Conservation (phyloP, 345 rosid genomes). For the Lagerstroemia speciosa region DNA sequence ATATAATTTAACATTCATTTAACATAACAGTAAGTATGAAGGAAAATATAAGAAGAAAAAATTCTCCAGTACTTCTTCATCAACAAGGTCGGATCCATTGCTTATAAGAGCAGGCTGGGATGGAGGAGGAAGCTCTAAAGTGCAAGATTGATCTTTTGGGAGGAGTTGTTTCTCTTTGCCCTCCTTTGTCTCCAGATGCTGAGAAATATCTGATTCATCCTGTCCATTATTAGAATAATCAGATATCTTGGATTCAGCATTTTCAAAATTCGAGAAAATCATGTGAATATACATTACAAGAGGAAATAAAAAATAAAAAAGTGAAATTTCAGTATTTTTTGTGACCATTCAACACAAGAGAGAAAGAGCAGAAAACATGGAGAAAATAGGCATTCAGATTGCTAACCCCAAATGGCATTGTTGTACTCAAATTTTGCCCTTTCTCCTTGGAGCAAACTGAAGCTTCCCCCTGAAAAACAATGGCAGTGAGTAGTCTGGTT, state of each 20-base stretch:
- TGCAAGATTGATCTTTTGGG: not conserved
- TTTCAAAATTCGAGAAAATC: too few species aligned
- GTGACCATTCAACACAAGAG: too few species aligned
- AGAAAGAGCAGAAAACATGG: too few species aligned
- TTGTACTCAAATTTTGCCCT: too few species aligned
- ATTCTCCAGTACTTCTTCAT: conserved; percentile 20
- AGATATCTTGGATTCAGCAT: not conserved
- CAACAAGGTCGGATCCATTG: not conserved
- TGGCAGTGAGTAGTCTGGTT: too few species aligned
- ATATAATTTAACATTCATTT: not conserved
- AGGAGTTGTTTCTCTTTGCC: not conserved
- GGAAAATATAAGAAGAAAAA: not conserved
- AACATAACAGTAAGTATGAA: not conserved
- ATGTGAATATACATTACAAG: too few species aligned
- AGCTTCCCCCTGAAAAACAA: too few species aligned
- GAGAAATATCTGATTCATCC: not conserved
- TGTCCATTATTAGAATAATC: not conserved
- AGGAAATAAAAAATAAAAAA: too few species aligned
- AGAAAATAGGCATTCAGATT: too few species aligned
- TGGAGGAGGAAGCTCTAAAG: not conserved
- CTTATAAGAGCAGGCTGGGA: not conserved
- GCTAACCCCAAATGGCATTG: too few species aligned
- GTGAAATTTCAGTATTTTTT: too few species aligned
- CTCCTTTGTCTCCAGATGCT: not conserved
- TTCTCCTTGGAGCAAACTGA: too few species aligned